A percentile compares a stretch with the other conserved stretches of the same genome.
Evolutionary conservation across 441 rosid genomes (phyloP).

Genomic region (Brassica hybrid): DNA sequence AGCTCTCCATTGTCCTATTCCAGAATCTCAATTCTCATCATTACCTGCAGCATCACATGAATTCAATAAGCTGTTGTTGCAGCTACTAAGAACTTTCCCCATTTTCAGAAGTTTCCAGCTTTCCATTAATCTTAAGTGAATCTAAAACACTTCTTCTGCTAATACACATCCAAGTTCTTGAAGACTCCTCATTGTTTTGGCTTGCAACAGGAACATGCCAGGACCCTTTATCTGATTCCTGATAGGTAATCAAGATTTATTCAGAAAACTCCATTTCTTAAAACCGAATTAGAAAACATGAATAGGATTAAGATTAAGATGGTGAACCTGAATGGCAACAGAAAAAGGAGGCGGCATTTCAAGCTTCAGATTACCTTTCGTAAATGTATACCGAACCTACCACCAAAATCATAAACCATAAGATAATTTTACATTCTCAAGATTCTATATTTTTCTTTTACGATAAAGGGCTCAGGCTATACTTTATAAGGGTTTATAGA

Average conservation of each 20-base stretch:
- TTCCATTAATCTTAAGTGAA: constrained; percentile 18
- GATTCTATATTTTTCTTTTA: neutral
- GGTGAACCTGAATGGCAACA: constrained; percentile 65
- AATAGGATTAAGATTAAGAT: neutral
- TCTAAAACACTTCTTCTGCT: constrained; percentile 42
- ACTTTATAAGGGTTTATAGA: neutral
- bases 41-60: constrained; percentile 19
- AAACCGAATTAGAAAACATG: neutral
- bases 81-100: constrained; percentile 26
- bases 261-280: constrained; percentile 1
- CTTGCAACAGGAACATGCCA: constrained; percentile 73
- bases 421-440: constrained; percentile 22
- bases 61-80: constrained; percentile 16
- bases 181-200: constrained; percentile 44
- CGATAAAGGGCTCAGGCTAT: neutral
- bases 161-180: constrained; percentile 71
- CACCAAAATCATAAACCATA: constrained; percentile 13
- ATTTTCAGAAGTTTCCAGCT: constrained; percentile 34
- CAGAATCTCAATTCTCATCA: neutral
- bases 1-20: constrained; percentile 11
- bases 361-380: constrained; percentile 64
- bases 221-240: constrained; percentile 89
- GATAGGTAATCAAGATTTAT: constrained; percentile 18
- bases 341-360: constrained; percentile 73
- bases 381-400: constrained; percentile 79